Evolutionary conservation across 192 early-diverging fungal species (phyloP), one percentile per base, ranked within the genome.

Genomic region (Podila epigama): DNA sequence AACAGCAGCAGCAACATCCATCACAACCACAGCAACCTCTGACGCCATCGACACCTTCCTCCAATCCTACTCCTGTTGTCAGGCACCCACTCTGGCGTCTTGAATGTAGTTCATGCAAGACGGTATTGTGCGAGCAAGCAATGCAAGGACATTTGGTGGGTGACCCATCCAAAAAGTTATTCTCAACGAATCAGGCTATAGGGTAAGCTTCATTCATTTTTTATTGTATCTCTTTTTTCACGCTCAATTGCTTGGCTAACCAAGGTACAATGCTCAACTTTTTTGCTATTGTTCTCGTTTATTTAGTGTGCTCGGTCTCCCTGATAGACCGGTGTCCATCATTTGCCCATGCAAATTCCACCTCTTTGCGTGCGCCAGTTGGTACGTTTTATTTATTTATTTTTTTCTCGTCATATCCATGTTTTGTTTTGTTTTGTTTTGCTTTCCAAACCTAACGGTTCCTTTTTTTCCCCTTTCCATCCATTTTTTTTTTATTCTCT

Each of bases 261-360:
- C 41, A 22, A 8, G 16, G n/a, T 2, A n/a, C 1, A 8, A 48
- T 48, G 1, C n/a, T 22, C n/a, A 48, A 22, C 44, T 20, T 48
- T 22, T n/a, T 44, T n/a, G 1, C 41, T 18, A 0, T 20, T 44
- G 18, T 15, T 44, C 13, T 20, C 6, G 6, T 39, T 51, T 25
- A 5, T 53, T 25, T 63, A 73, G 70, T 10, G 70, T 73, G 11
- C 32, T 73, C 10, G 70, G 70, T 25, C 42, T 75, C 18, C 72
- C 72, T n/a, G 72, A 75, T 34, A 64, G 72, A 6, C 72, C 72
- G 15, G 72, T 75, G 6, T 75, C 72, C 2, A 75, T 75, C 37
- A 75, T 75, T 20, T 75, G 72, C n/a, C 72, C 72, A 0, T 75
- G 72, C 60, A 75, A 75, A 31, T 75, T 75, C 54, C 72, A 75